Conservation (phyloP, 345 rosid genomes). For the Garcia nutans region DNA sequence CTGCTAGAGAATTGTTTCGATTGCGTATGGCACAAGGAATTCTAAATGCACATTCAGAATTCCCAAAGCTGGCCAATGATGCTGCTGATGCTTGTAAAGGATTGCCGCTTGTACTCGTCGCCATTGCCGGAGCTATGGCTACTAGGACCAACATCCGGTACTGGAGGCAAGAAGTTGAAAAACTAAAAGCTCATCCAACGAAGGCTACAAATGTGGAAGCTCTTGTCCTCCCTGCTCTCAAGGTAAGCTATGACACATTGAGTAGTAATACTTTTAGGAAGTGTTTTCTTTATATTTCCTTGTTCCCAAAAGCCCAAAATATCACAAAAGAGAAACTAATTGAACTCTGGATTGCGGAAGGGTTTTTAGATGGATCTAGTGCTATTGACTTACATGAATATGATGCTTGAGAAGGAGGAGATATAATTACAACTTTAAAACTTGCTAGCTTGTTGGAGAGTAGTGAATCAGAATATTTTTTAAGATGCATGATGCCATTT, state of each 20-base stretch:
- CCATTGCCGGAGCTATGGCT: conserved; percentile 8
- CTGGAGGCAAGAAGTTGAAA: conserved; percentile 6
- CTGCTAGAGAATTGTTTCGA: conserved; percentile 13
- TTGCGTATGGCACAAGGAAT: neutral
- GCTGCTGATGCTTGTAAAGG: neutral
- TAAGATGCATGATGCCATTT: conserved; percentile 31
- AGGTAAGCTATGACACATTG: conserved; percentile 7
- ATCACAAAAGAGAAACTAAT: conserved; percentile 9
- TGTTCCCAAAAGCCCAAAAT: conserved; percentile 21
- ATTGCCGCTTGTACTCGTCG: conserved; percentile 3
- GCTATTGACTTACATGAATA: too few species aligned
- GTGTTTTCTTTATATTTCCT: conserved; percentile 24
- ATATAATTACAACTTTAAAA: conserved; percentile 12
- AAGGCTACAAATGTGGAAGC: too few species aligned
- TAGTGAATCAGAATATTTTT: neutral
- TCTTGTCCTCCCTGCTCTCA: too few species aligned
- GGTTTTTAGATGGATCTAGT: conserved; percentile 13
- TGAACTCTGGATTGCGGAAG: conserved; percentile 31
- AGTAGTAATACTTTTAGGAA: neutral
- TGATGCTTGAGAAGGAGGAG: neutral
- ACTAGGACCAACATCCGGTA: neutral
- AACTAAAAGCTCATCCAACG: too few species aligned
- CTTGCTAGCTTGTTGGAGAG: conserved; percentile 24
- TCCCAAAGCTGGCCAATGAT: neutral
- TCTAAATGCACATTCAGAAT: neutral